These are phyloP conservation scores for Erythrobasidium yunnanense DNA, from an alignment of 768 basidiomycete genomes.

Conservation along the genomic window DNA sequence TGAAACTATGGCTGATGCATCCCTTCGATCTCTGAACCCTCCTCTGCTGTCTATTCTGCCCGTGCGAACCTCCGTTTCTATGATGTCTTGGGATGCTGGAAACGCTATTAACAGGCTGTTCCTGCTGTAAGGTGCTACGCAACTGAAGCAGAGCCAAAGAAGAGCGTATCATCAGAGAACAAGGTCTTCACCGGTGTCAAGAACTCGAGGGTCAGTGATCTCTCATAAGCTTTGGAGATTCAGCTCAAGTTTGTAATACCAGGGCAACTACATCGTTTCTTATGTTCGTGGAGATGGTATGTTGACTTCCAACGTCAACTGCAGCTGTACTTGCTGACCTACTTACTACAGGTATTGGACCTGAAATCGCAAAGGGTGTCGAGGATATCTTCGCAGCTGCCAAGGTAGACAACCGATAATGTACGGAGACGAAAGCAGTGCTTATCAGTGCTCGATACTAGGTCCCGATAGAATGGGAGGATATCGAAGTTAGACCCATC, in stretches of 20 bases:
- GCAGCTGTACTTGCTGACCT: neutral
- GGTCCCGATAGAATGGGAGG: slow-evolving; percentile 99
- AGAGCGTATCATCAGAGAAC: neutral
- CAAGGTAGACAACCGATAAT: too few species aligned
- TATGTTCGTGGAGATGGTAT: slow-evolving; percentile 91
- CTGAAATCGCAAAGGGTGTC: slow-evolving; percentile 92
- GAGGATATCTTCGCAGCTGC: slow-evolving; percentile 87
- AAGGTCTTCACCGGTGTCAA: slow-evolving; percentile 11
- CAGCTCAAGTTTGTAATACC: neutral
- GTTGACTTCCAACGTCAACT: slow-evolving; percentile 37
- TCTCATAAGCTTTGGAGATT: neutral
- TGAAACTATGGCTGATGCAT: too few species aligned
- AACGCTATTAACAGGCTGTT: neutral
- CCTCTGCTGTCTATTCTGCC: too few species aligned
- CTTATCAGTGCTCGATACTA: too few species aligned
- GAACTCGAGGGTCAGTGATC: neutral
- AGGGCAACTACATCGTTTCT: slow-evolving; percentile 96
- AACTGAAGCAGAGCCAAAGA: slow-evolving; percentile 13
- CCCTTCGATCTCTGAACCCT: too few species aligned
- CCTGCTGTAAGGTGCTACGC: slow-evolving; percentile 1
- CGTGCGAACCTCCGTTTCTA: neutral
- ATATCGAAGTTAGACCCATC: slow-evolving; percentile 89
- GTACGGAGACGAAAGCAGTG: too few species aligned
- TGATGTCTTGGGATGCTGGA: neutral
- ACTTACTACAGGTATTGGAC: slow-evolving; percentile 68